phyloP scores from a whole-genome alignment of 1,284 basidiomycete genomes.

The Cryptococcus neoformans region DNA sequence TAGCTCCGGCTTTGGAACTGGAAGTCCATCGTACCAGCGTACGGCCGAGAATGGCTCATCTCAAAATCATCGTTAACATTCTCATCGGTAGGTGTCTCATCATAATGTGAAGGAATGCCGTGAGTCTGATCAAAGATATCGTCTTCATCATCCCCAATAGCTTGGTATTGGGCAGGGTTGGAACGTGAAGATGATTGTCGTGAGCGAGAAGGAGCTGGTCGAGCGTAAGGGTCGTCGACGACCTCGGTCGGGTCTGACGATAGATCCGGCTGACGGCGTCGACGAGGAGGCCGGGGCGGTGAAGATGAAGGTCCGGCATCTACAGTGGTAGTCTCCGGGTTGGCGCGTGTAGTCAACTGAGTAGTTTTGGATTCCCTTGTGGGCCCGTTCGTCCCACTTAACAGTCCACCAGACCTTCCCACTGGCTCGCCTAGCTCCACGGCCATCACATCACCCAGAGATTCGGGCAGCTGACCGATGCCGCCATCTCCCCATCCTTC shows the following conservation, averaged over 20 bases:
- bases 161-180: neutral
- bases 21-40: constrained; percentile 37
- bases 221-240: constrained; percentile 9
- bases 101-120: constrained; percentile 18
- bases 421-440: constrained; percentile 40
- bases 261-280: constrained; percentile 20
- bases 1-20: constrained; percentile 52
- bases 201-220: constrained; percentile 9
- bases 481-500: constrained; percentile 45
- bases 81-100: constrained; percentile 12
- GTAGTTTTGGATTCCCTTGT: constrained; percentile 15
- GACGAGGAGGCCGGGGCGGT: constrained; percentile 15
- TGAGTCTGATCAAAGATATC: constrained; percentile 18
- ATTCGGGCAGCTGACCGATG: constrained; percentile 38
- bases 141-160: neutral
- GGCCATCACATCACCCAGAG: constrained; percentile 41
- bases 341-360: neutral
- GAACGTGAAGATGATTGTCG: constrained; percentile 11
- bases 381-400: constrained; percentile 2
- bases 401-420: constrained; percentile 20
- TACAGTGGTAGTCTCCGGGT: neutral
- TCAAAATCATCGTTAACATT: constrained; percentile 12
- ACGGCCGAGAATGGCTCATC: constrained; percentile 2
- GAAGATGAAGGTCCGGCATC: constrained; percentile 5
- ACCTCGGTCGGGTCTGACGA: constrained; percentile 4